Evolutionary conservation across 116 monocot genomes (phyloP), one percentile per base, ranked within the genome.

Genomic region (Trichopus zeylanicus): DNA sequence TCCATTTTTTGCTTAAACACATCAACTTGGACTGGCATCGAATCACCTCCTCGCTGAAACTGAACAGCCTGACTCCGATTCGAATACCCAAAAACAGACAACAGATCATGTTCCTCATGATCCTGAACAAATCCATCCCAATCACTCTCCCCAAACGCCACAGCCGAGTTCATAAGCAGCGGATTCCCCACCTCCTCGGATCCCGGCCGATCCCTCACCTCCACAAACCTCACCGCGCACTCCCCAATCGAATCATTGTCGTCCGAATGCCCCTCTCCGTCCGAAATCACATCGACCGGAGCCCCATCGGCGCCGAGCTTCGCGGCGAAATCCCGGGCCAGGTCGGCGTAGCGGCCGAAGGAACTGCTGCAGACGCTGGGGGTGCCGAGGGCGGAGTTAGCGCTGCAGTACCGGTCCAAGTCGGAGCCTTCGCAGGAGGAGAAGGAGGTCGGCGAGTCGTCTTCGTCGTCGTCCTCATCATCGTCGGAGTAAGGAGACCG

Each of bases 381-480:
- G 51, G 70, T 69, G 7, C 75, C 93, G 22, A 93, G 73, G 5
- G 65, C 67, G 23, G 93, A 89, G 58, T 85, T 83, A 26, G 93
- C 93, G 63, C 89, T 89, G 68, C 85, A 80, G 64, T 93, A 93
- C 46, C 78, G 68, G 20, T 93, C 89, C 47, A 81, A 65, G 18
- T 92, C 92, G 26, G 92, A 87, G 60, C 70, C 86, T 7, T 86
- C 87, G 51, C 91, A 91, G 5, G 91, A 83, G 3, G 91, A 83
- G 70, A 67, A 86, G 0, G 77, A 55, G 28, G 53, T 34, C 19
- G 67, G 29, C 31, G 60, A 69, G 11, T 70, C 49, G 16, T 42
- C 42, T 1, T n/a, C 42, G 42, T 42, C 42, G n/a, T n/a, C 42
- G n/a, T 42, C 18, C 13, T 13, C 42, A 42, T 42, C 12, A 42